A percentile compares a stretch with the other conserved stretches of the same genome.
phyloP scores from a whole-genome alignment of 2,329 filamentous ascomycete genomes.

The Helminthosporium solani region DNA sequence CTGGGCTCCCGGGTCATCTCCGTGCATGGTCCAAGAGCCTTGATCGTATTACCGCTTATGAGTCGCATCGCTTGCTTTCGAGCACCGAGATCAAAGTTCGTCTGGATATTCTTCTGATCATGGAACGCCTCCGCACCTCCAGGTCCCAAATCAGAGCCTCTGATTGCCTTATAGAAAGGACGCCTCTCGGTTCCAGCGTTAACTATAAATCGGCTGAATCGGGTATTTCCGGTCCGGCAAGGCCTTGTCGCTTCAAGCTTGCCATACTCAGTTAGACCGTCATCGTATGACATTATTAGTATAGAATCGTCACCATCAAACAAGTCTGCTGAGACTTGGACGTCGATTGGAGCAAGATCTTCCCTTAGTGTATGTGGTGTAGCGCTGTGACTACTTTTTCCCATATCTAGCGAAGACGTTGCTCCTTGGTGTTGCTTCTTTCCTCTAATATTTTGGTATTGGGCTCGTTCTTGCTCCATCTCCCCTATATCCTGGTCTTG shows the following conservation, averaged over 20 bases:
- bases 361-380: no score
- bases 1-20: no score
- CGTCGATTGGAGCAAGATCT: neutral
- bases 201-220: neutral
- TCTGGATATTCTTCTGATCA: neutral
- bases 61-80: neutral
- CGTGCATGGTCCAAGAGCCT: neutral
- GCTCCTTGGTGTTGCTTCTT: no score
- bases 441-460: no score
- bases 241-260: neutral
- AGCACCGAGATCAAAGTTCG: neutral
- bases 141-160: neutral
- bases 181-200: neutral
- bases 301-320: neutral
- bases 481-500: no score
- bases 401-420: no score
- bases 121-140: neutral
- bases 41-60: neutral
- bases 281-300: neutral
- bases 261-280: neutral
- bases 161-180: neutral
- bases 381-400: no score
- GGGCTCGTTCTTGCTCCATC: no score
- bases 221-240: neutral
- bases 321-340: neutral